A percentile compares a stretch with the other conserved stretches of the same genome.
Evolutionary conservation across 306 rosid species (phyloP).

Genomic region (Carpinus fangiana): DNA sequence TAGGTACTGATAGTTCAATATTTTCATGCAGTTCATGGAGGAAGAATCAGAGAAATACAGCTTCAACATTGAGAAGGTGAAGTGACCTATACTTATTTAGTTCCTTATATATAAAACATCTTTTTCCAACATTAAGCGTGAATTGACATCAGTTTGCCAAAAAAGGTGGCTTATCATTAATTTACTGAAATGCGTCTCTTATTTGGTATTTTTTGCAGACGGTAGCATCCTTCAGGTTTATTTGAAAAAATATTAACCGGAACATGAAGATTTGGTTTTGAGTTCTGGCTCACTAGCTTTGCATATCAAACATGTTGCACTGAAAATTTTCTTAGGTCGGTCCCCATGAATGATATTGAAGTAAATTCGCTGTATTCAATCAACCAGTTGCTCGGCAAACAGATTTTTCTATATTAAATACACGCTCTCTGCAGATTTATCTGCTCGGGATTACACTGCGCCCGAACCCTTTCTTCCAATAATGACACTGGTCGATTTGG

Average conservation of each 20-base stretch:
- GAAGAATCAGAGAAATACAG: constrained; percentile 65
- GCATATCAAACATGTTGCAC: background rate
- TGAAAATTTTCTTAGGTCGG: background rate
- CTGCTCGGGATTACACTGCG: background rate
- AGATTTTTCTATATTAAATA: background rate
- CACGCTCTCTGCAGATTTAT: background rate
- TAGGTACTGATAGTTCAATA: background rate
- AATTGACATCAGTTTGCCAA: background rate
- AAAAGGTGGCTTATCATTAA: constrained; percentile 3
- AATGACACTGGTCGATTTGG: background rate
- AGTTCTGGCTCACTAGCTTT: background rate
- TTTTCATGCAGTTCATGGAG: constrained; percentile 57
- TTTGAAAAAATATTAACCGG: constrained; percentile 30
- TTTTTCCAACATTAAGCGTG: no score
- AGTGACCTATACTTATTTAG: background rate
- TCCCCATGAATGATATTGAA: background rate
- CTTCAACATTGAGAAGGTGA: constrained; percentile 65
- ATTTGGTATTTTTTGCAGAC: constrained; percentile 62
- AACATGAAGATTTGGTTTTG: background rate
- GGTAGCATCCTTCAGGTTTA: constrained; percentile 67
- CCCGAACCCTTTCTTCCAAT: background rate
- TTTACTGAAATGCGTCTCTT: constrained; percentile 1
- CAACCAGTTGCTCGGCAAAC: background rate
- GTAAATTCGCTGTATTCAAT: background rate
- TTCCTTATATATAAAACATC: background rate